Evolutionary conservation across 2,329 filamentous ascomycete genomes (phyloP).

Genomic region (Colletotrichum gloeosporioides): DNA sequence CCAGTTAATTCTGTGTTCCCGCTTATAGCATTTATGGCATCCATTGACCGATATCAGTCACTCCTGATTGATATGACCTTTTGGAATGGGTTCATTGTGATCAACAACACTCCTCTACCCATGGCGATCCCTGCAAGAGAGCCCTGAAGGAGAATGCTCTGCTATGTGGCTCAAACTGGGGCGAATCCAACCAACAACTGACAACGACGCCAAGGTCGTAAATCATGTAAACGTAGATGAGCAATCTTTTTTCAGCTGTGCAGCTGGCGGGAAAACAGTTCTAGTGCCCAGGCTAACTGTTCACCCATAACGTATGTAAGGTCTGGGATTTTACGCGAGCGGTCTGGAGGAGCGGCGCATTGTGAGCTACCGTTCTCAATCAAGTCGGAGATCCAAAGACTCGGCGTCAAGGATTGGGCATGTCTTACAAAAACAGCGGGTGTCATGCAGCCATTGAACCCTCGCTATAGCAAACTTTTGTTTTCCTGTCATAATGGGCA

Average conservation of each 20-base stretch:
- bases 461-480: neutral
- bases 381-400: neutral
- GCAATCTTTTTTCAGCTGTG: neutral
- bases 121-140: no score
- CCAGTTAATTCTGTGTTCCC: no score
- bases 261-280: neutral
- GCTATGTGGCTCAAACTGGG: no score
- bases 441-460: neutral
- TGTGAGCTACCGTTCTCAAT: neutral
- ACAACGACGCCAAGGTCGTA: no score
- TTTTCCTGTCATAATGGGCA: rapidly evolving
- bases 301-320: neutral
- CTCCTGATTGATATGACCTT: no score
- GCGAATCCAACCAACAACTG: no score
- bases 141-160: rapidly evolving
- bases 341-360: neutral
- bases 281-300: neutral
- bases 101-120: no score
- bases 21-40: rapidly evolving
- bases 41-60: neutral
- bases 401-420: neutral
- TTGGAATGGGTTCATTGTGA: rapidly evolving
- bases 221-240: neutral
- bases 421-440: neutral
- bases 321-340: rapidly evolving